Base-by-base conservation (phyloP, 805 yeast species). In the Barnettozyma sp. region DNA sequence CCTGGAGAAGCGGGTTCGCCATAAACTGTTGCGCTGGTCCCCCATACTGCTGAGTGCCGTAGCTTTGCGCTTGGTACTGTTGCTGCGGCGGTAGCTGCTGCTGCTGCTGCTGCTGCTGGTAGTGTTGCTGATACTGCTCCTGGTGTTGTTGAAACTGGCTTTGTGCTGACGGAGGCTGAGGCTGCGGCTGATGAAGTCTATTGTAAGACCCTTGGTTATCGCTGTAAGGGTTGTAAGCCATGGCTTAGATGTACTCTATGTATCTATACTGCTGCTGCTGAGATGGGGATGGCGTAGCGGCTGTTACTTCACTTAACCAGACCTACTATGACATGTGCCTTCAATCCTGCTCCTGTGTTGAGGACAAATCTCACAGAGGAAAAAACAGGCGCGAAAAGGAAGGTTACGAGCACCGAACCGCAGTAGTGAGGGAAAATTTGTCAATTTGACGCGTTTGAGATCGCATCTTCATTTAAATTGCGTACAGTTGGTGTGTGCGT, bases 181-280 rank as follows among this genome's bases (percentile, higher is more conserved):
- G 44, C 26, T 47, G 46, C 14, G 49, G 49, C 25, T 51, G 55
- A 14, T 42, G 50, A 9, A 44, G 37, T 25, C 43, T 40, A 28
- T 35, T 47, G 17, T 49, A 42, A 5, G 48, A 35, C 21, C 35
- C 36, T 4, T 48, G 43, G 11, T 30, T 38, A 20, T 43, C 48
- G 4, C 68, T 63, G 46, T 70, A 70, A n/a, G 75, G 73, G 49
- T 69, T 69, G 52, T 68, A 67, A 2, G 68, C 55, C 68, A 63
- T 63, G 14, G 15, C 14, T n/a, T 17, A 4, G 22, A 9, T 17
- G 4, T 6, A 11, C 15, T 9, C 9, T n/a, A 12, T 5, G 8
- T 14, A 16, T 21, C 4, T 12, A 9, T 14, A 8, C 5, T 20
- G 22, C 12, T 20, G 25, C 9, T 8, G 17, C 14, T 8, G 7